Conservation (phyloP, 1,139 yeast genomes). For the Zygosaccharomyces pseudobailii region DNA sequence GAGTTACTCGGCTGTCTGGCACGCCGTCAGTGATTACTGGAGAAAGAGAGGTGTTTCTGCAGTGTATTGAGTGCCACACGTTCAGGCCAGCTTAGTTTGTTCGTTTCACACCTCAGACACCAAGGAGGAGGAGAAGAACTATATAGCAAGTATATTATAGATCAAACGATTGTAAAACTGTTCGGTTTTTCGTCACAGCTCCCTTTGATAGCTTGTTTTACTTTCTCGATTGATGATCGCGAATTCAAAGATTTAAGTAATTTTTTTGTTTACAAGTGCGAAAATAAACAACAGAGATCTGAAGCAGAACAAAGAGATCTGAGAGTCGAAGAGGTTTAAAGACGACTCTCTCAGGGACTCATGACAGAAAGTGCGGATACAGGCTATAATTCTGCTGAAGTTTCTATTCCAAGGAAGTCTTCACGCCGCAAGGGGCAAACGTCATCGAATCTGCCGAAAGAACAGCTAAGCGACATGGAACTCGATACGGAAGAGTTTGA, state of each 20-base stretch:
- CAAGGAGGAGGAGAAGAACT: background rate
- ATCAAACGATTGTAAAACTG: background rate
- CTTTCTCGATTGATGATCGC: background rate
- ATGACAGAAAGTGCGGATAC: background rate
- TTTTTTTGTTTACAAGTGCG: constrained; percentile 3
- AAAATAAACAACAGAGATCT: constrained; percentile 2
- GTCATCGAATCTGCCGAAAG: constrained; percentile 1
- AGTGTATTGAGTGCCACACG: constrained; percentile 13
- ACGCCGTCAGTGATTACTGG: constrained; percentile 57
- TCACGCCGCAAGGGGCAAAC: background rate
- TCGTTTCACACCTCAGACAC: too few species aligned
- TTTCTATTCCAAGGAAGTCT: background rate
- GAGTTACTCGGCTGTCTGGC: constrained; percentile 39
- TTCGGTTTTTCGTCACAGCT: background rate
- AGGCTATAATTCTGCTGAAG: background rate
- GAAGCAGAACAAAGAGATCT: background rate
- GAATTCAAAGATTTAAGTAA: background rate
- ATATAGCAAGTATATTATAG: background rate
- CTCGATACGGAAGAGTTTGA: constrained; percentile 34
- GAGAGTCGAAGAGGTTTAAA: background rate
- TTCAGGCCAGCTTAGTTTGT: background rate
- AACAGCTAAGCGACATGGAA: constrained; percentile 1
- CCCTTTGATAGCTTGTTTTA: background rate
- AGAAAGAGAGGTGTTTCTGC: constrained; percentile 44
- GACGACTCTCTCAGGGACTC: background rate